Evolutionary conservation across 257 asterid genomes (phyloP).

Genomic region (Hygrophila difformis): DNA sequence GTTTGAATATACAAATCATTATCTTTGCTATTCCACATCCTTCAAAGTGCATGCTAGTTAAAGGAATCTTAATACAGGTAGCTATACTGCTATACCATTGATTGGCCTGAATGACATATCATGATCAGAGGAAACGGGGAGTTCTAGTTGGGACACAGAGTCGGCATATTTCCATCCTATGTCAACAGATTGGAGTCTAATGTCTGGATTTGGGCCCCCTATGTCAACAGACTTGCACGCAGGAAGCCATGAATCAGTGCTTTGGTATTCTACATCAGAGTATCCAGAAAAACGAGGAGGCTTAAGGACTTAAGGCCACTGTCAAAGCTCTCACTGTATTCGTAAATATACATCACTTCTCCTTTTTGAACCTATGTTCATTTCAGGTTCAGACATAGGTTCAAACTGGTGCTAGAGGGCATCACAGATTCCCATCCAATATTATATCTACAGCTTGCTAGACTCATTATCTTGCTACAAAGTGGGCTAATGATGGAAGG

Average conservation of each 20-base stretch:
- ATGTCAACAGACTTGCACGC: conserved; percentile 53
- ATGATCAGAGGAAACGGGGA: conserved; percentile 31
- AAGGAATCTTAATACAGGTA: not conserved
- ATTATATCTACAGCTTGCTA: conserved; percentile 25
- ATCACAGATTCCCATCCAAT: conserved; percentile 21
- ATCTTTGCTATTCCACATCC: too few species aligned
- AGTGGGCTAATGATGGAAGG: conserved; percentile 51
- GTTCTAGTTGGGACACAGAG: conserved; percentile 34
- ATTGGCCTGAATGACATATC: conserved; percentile 32
- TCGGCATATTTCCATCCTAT: conserved; percentile 32
- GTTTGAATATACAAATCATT: too few species aligned
- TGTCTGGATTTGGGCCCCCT: too few species aligned
- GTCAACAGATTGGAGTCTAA: too few species aligned
- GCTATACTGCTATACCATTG: conserved; percentile 38
- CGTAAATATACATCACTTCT: conserved; percentile 60
- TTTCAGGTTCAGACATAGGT: conserved; percentile 55
- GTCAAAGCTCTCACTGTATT: conserved; percentile 40
- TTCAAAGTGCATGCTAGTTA: too few species aligned
- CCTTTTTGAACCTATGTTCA: conserved; percentile 68
- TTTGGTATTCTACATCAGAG: conserved; percentile 45
- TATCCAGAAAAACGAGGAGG: conserved; percentile 69
- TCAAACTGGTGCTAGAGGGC: conserved; percentile 21
- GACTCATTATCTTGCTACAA: conserved; percentile 57
- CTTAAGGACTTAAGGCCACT: conserved; percentile 36
- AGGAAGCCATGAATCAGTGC: conserved; percentile 32